Conservation (phyloP, 2,329 filamentous ascomycete genomes). For the Aureobasidium musti region DNA sequence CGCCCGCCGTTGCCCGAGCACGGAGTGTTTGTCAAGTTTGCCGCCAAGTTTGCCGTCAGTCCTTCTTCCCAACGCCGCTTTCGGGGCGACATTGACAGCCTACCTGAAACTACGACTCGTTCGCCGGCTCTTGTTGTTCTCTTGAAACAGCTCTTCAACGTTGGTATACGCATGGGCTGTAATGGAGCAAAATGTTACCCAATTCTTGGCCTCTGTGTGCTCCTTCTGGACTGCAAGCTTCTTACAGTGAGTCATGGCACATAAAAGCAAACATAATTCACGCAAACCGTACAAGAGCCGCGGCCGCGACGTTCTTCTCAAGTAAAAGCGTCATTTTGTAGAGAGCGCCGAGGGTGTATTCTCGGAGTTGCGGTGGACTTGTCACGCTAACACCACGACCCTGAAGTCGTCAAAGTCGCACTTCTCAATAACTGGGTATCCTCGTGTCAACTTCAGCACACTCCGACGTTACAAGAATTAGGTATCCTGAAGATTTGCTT, state of each 20-base stretch:
- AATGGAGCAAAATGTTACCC: constrained; percentile 8
- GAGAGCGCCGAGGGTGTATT: not conserved
- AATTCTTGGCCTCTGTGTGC: not conserved
- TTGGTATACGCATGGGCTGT: constrained; percentile 6
- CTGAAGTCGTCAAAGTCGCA: not conserved
- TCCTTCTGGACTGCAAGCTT: not conserved
- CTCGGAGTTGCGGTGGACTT: not conserved
- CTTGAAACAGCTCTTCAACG: constrained; percentile 22
- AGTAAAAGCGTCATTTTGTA: constrained; percentile 23
- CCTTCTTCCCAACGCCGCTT: constrained; percentile 6
- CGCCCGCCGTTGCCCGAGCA: constrained; percentile 7
- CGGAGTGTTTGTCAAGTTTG: constrained; percentile 22
- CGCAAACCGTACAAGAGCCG: constrained; percentile 15
- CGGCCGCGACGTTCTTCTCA: constrained; percentile 9
- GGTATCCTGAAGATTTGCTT: not conserved
- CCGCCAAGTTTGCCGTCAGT: not conserved
- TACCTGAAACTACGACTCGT: constrained; percentile 14
- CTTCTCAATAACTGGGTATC: not conserved
- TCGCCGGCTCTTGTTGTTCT: not conserved
- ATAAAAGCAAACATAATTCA: constrained; percentile 22
- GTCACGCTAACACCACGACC: not conserved
- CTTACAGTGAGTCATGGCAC: constrained; percentile 7
- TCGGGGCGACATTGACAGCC: constrained; percentile 18
- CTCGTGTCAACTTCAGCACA: not conserved
- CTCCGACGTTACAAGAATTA: not conserved